These are phyloP conservation scores for Nectriaceae sp. DNA, from an alignment of 2,329 filamentous ascomycete species.

Conservation along the genomic window DNA sequence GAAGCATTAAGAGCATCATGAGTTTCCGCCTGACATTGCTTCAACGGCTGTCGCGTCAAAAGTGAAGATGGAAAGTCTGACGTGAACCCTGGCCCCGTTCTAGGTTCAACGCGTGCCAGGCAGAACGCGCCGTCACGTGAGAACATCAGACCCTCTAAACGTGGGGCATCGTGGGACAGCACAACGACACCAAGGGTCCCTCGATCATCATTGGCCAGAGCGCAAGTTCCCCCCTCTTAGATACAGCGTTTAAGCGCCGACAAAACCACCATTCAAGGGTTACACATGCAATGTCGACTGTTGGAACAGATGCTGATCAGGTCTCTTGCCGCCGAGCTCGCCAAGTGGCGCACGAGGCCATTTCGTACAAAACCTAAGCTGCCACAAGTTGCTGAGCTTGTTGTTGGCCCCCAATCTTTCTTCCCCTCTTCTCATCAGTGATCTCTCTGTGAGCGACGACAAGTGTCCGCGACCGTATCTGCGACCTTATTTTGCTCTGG, in stretches of 20 bases:
- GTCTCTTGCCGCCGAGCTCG: constrained; percentile 15
- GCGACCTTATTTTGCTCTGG: not conserved
- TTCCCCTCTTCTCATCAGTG: constrained; percentile 1
- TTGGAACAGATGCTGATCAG: constrained; percentile 24
- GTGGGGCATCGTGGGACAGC: constrained; percentile 21
- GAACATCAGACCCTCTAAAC: not conserved
- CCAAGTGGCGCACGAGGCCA: constrained; percentile 21
- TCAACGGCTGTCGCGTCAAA: constrained; percentile 20
- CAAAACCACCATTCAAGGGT: constrained; percentile 22
- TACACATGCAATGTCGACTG: constrained; percentile 26
- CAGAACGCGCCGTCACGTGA: constrained; percentile 29
- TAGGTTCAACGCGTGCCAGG: constrained; percentile 16
- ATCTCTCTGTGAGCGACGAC: constrained; percentile 5
- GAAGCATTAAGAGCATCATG: constrained; percentile 21
- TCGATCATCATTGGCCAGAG: constrained; percentile 22
- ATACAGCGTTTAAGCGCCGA: constrained; percentile 34
- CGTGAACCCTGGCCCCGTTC: constrained; percentile 10
- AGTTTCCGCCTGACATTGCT: constrained; percentile 4
- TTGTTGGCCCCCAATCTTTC: constrained; percentile 3
- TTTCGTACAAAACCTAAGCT: constrained; percentile 28
- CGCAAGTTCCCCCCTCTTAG: constrained; percentile 24
- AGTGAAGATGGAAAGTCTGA: constrained; percentile 1
- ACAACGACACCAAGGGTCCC: constrained; percentile 27
- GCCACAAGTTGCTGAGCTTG: constrained; percentile 19
- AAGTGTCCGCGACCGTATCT: constrained; percentile 7